Conservation (phyloP, 768 basidiomycete genomes). For the Mycena belliarum region DNA sequence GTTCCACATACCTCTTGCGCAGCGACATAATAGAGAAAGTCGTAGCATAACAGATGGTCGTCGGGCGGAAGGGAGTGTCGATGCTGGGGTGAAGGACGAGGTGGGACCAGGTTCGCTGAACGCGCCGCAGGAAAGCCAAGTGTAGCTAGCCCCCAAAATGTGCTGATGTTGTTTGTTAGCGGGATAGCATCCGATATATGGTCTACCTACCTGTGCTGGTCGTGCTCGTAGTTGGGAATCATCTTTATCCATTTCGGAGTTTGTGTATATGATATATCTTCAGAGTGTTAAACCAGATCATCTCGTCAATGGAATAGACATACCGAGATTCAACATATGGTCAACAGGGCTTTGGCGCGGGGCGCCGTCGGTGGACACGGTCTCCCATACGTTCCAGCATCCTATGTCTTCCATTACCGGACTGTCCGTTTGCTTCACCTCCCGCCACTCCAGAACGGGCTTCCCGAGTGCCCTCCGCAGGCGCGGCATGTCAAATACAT, state of each 20-base stretch:
- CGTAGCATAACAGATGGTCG: slow-evolving; percentile 26
- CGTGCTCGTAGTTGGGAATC: slow-evolving; percentile 27
- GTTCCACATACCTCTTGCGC: slow-evolving; percentile 23
- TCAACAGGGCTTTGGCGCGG: slow-evolving; percentile 21
- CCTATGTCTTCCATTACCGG: slow-evolving; percentile 27
- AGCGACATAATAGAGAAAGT: slow-evolving; percentile 26
- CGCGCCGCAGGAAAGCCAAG: slow-evolving; percentile 23
- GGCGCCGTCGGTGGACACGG: background rate
- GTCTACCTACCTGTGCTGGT: slow-evolving; percentile 8
- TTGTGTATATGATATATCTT: slow-evolving; percentile 29
- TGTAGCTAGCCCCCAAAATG: slow-evolving; percentile 27
- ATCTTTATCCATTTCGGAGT: slow-evolving; percentile 26
- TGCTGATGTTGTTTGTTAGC: too few relatives aligned
- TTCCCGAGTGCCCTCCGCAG: slow-evolving; percentile 29
- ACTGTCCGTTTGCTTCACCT: slow-evolving; percentile 30
- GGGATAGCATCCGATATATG: too few relatives aligned
- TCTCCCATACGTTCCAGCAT: slow-evolving; percentile 33
- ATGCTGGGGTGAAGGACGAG: slow-evolving; percentile 19
- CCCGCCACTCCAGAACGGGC: slow-evolving; percentile 39
- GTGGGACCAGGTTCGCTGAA: slow-evolving; percentile 10
- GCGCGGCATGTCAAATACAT: slow-evolving; percentile 37
- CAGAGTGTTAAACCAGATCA: slow-evolving; percentile 8
- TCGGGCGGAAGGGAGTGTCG: slow-evolving; percentile 24
- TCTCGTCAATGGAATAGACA: background rate
- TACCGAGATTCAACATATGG: slow-evolving; percentile 22